Conservation (phyloP, 345 rosid species). For the Lumnitzera littorea region DNA sequence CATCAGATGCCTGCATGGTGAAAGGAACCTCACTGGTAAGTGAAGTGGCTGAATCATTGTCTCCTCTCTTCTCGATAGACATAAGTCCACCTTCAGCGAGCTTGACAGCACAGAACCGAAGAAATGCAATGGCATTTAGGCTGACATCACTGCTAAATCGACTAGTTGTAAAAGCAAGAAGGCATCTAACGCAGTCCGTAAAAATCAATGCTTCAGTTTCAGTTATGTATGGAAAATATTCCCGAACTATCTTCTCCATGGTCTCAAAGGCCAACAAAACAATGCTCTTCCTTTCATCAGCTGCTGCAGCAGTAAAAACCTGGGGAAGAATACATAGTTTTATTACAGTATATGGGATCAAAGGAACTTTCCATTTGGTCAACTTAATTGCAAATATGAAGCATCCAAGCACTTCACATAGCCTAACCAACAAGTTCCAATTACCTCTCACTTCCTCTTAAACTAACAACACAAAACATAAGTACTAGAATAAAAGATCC, state of each 20-base stretch:
- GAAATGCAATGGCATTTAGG: constrained; percentile 94
- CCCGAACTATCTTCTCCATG: constrained; percentile 92
- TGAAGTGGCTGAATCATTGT: constrained; percentile 25
- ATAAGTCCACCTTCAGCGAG: constrained; percentile 89
- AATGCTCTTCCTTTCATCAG: constrained; percentile 79
- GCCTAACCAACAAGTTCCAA: no score
- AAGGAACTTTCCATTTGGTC: no score
- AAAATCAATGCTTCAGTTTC: constrained; percentile 93
- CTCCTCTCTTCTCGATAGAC: constrained; percentile 45
- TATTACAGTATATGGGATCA: no score
- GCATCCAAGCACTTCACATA: no score
- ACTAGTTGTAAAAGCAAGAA: constrained; percentile 82
- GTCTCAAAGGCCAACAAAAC: constrained; percentile 87
- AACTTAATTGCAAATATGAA: no score
- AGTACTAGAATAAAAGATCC: no score
- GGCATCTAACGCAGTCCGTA: constrained; percentile 93
- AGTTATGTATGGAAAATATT: constrained; percentile 80
- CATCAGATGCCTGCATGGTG: constrained; percentile 25
- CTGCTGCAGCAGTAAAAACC: constrained; percentile 87
- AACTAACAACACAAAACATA: no score
- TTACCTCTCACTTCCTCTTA: no score
- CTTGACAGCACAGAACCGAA: constrained; percentile 89
- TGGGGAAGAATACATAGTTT: constrained; percentile 13
- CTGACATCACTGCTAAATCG: constrained; percentile 82
- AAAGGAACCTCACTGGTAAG: constrained; percentile 24